phyloP scores from a whole-genome alignment of 2,329 filamentous ascomycete genomes.

The Penicillium sp. region DNA sequence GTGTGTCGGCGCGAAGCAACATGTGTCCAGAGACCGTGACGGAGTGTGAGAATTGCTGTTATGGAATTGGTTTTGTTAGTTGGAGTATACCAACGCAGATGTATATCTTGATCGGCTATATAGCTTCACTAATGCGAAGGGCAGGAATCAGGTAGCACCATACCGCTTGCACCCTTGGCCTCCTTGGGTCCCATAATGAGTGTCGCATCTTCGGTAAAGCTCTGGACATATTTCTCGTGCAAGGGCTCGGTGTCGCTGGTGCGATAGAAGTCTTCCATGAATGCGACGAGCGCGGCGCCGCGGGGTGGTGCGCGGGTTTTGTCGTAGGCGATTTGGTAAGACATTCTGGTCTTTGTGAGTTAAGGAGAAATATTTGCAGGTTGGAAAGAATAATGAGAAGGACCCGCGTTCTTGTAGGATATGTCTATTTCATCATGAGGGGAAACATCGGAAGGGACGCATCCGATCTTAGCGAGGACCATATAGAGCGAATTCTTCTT shows the following conservation, averaged over 20 bases:
- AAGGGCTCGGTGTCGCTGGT: constrained; percentile 34
- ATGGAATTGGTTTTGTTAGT: background rate
- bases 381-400: background rate
- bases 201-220: constrained; percentile 35
- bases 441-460: constrained; percentile 13
- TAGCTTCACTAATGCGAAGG: background rate
- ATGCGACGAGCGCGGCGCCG: constrained; percentile 25
- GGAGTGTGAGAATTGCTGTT: constrained; percentile 33
- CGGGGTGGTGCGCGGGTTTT: constrained; percentile 23
- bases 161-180: constrained; percentile 32
- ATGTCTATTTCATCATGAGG: constrained; percentile 12
- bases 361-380: background rate
- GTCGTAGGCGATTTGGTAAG: constrained; percentile 31
- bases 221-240: constrained; percentile 34
- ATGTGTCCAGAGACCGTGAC: constrained; percentile 37
- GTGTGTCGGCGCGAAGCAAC: constrained; percentile 33
- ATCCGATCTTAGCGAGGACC: constrained; percentile 19
- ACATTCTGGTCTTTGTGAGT: constrained; percentile 22
- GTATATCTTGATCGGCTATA: background rate
- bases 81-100: background rate
- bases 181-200: constrained; percentile 38
- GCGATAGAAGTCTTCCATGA: constrained; percentile 37
- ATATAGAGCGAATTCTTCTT: background rate
- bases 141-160: background rate
- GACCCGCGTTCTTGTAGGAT: background rate